phyloP scores from a whole-genome alignment of 306 rosid species.

The Argentina anserina region DNA sequence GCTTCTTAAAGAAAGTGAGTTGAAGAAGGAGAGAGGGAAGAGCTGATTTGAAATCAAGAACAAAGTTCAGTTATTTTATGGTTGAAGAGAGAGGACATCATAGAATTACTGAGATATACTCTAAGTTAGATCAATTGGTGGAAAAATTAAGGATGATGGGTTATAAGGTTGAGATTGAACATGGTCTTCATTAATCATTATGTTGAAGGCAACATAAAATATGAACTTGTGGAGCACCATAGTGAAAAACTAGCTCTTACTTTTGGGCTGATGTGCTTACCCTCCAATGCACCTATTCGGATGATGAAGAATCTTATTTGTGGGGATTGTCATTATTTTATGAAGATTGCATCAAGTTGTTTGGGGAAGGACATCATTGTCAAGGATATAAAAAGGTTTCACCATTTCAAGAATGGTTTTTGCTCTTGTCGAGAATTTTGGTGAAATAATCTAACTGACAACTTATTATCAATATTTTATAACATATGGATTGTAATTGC shows the following conservation, averaged over 20 bases:
- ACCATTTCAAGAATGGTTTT: slow-evolving; percentile 57
- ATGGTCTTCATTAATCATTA: slow-evolving; percentile 67
- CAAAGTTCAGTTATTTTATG: slow-evolving; percentile 66
- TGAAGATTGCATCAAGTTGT: slow-evolving; percentile 59
- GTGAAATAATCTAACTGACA: slow-evolving; percentile 28
- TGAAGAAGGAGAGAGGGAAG: slow-evolving; percentile 70
- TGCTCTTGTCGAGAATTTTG: slow-evolving; percentile 76
- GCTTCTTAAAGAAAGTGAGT: slow-evolving; percentile 56
- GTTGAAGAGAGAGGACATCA: slow-evolving; percentile 74
- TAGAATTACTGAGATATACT: slow-evolving; percentile 49
- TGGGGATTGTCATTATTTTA: slow-evolving; percentile 82
- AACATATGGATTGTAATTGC: too few relatives aligned
- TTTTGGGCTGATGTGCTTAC: slow-evolving; percentile 69
- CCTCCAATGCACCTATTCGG: slow-evolving; percentile 58
- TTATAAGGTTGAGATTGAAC: slow-evolving; percentile 50
- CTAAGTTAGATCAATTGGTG: slow-evolving; percentile 52
- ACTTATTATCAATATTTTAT: background rate
- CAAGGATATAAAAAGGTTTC: slow-evolving; percentile 78
- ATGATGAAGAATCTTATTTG: slow-evolving; percentile 91
- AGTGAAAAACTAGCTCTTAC: slow-evolving; percentile 84
- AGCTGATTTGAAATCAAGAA: slow-evolving; percentile 87
- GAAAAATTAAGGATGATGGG: slow-evolving; percentile 53
- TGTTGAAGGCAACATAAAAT: slow-evolving; percentile 64
- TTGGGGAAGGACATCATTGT: slow-evolving; percentile 58
- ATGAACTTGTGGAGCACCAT: slow-evolving; percentile 67